Conservation (phyloP, 139 green algal species). For the Chlamydomonas asymmetrica region DNA sequence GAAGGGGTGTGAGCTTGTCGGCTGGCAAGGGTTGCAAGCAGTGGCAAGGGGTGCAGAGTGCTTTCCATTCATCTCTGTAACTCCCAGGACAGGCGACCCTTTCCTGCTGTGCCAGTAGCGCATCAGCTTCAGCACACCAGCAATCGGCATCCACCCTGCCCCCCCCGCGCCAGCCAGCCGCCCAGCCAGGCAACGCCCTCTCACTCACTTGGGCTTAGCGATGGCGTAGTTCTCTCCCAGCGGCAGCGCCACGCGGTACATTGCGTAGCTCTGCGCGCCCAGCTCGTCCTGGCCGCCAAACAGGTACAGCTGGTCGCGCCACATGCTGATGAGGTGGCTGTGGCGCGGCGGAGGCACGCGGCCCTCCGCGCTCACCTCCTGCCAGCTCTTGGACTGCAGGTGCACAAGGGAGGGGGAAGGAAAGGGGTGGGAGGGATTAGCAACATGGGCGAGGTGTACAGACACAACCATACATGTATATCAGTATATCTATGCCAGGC, state of each 20-base stretch:
- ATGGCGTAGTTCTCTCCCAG: conserved; percentile 43
- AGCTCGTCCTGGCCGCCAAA: conserved; percentile 81
- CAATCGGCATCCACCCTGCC: too few species aligned
- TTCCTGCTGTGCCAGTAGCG: too few species aligned
- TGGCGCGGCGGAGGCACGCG: conserved; percentile 64
- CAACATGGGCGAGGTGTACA: neutral
- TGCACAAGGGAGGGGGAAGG: neutral
- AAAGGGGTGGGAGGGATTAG: neutral
- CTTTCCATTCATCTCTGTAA: too few species aligned
- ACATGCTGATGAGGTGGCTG: conserved; percentile 56
- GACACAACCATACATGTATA: neutral
- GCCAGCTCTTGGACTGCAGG: conserved; percentile 58
- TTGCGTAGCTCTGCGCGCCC: conserved; percentile 53
- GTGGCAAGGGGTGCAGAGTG: too few species aligned
- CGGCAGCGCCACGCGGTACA: conserved; percentile 59
- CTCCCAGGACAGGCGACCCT: too few species aligned
- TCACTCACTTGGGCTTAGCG: conserved; percentile 58
- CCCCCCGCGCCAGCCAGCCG: too few species aligned
- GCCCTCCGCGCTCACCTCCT: conserved; percentile 45
- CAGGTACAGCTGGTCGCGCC: conserved; percentile 68
- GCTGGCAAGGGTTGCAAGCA: too few species aligned
- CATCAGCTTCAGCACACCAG: too few species aligned
- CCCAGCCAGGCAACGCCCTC: too few species aligned
- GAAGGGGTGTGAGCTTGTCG: too few species aligned
- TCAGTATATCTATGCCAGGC: too few species aligned